Evolutionary conservation across 2,329 filamentous ascomycete genomes (phyloP), one percentile per base, ranked within the genome.

Genomic region (Aspergillus awamori): DNA sequence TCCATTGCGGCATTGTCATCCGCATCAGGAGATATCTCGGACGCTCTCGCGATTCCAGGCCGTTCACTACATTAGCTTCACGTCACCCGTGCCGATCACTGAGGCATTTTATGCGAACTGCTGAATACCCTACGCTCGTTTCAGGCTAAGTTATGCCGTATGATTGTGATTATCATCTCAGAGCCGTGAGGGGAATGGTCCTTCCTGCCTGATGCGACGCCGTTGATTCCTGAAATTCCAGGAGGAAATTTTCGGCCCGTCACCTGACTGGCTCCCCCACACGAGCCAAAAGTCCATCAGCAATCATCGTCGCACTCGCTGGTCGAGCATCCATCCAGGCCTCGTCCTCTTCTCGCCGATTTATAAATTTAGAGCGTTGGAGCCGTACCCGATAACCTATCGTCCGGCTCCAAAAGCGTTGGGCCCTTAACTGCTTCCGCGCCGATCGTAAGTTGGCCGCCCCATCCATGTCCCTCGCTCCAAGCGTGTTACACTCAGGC

Each of bases 401-500:
- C 41, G 33, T 60, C 53, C 57, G 48, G 55, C 49, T 54, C 56
- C 38, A 54, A 58, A 56, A 61, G 57, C 41, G 63, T 33, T 66
- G 62, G 65, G 68, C 67, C 62, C 49, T 62, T 53, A 41, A 59
- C 39, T 58, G 26, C 49, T 70, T 57, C 63, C 67, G 65, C 66
- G 72, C 72, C 71, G 70, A 74, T 74, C 72, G 73, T 75, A 66
- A 75, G 73, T 75, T 63, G 57, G 59, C 59, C 65, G 59, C 59
- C 65, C 63, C 61, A 49, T 63, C 39, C 54, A 51, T 60, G 45
- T 58, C 45, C 41, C 26, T 57, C 33, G 13, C 55, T 47, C 36
- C 26, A 51, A 30, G 47, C 47, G n/a, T 53, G 22, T 53, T 61
- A 36, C 33, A 36, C 54, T 38, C 47, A 22, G 33, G 17, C 51